Evolutionary conservation across 2,329 filamentous ascomycete species (phyloP), one percentile per base, ranked within the genome.

Genomic region (Aspergillus sp.): DNA sequence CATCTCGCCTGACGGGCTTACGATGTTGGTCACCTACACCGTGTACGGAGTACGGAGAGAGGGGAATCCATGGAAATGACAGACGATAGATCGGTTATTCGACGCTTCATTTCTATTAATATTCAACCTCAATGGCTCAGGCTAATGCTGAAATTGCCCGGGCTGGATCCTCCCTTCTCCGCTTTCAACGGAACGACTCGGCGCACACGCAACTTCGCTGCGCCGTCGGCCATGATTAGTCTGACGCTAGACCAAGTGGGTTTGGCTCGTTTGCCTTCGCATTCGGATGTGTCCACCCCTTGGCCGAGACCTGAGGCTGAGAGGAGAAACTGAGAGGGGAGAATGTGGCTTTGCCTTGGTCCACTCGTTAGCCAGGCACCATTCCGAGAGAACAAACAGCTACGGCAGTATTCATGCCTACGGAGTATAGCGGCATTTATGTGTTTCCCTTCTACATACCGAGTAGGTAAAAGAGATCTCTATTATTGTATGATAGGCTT

Each of bases 181-280:
- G 54, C 54, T 51, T 51, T 20, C 42, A 31, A 50, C 36, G 54
- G 46, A 50, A 22, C 45, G 45, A 47, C 7, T 47, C 18, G 45
- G 29, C 36, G 36, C 51, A 58, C 56, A 50, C 56, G 56, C 56
- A 58, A 58, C 56, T 36, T 52, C 49, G n/a, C 22, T 31, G 22
- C 49, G n/a, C 32, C 52, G 20, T 20, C 22, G 36, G 14, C 36
- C 20, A 42, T 46, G 52, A 54, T 57, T 39, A 49, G 49, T 31
- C 32, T 6, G 24, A 57, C 49, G 29, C 36, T 26, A 20, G 26
- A 46, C 49, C 22, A 10, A 36, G 49, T 57, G 49, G 55, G 20
- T 51, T 56, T 49, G 29, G 26, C 47, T 56, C 36, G 29, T 52
- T 52, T 39, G 26, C 49, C 39, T 57, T 29, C 26, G 26, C 26